These are phyloP conservation scores for Aschersonia sp. DNA, from an alignment of 2,329 filamentous ascomycete species.

Conservation along the genomic window DNA sequence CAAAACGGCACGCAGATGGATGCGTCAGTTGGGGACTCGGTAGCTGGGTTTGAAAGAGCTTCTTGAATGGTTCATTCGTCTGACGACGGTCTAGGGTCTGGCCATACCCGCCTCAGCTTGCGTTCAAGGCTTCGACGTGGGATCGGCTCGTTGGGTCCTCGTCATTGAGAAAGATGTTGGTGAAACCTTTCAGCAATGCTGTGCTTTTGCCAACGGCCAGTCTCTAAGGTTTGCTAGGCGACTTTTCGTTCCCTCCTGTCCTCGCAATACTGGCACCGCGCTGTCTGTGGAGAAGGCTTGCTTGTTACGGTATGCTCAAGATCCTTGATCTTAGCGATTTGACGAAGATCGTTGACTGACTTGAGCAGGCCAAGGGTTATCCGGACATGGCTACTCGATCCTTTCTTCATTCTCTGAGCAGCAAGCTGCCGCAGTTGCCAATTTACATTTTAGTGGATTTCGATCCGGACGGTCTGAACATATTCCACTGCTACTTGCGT, in stretches of 20 bases:
- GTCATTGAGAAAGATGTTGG: conserved; percentile 67
- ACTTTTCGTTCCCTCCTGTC: conserved; percentile 55
- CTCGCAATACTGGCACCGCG: conserved; percentile 37
- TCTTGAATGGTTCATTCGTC: background rate
- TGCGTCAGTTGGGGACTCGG: conserved; percentile 14
- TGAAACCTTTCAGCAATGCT: background rate
- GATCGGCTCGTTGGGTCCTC: conserved; percentile 45
- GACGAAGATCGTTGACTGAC: background rate
- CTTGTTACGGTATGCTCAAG: conserved; percentile 44
- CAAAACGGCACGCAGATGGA: conserved; percentile 26
- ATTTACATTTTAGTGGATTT: conserved; percentile 57
- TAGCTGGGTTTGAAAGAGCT: conserved; percentile 5
- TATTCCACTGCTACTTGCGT: conserved; percentile 59
- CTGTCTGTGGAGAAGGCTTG: conserved; percentile 39
- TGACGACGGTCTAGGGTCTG: conserved; percentile 31
- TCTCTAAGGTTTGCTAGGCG: conserved; percentile 33
- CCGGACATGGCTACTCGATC: conserved; percentile 58
- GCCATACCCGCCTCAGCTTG: conserved; percentile 41
- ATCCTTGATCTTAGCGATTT: background rate
- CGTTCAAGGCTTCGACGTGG: conserved; percentile 34
- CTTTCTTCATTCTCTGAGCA: conserved; percentile 43
- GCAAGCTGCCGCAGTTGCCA: conserved; percentile 31
- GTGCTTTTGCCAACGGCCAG: background rate
- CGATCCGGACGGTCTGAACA: conserved; percentile 63
- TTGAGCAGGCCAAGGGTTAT: conserved; percentile 60